phyloP scores from a whole-genome alignment of 106 monocot genomes.

The Apostasia ramifera region DNA sequence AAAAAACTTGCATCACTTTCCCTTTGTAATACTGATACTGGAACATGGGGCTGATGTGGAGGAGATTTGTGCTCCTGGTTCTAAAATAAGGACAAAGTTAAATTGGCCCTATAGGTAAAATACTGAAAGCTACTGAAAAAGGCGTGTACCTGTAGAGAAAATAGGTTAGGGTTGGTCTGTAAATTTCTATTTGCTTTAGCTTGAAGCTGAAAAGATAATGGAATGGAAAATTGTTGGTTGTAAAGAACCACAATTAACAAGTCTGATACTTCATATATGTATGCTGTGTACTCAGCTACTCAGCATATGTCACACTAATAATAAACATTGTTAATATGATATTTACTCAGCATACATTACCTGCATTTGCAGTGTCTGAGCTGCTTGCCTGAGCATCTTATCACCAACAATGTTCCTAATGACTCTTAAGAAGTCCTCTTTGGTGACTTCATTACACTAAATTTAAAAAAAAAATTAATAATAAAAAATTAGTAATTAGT shows the following conservation, averaged over 20 bases:
- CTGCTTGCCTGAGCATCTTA: conserved; percentile 92
- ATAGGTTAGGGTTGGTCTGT: conserved; percentile 35
- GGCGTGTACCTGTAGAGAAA: conserved; percentile 39
- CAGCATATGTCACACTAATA: not conserved
- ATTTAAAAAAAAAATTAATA: not conserved
- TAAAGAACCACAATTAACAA: not conserved
- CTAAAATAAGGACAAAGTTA: conserved; percentile 19
- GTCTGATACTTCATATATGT: too few species aligned
- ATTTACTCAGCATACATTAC: conserved; percentile 18
- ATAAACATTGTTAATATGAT: not conserved
- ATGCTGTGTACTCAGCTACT: too few species aligned
- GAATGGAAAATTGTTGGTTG: not conserved
- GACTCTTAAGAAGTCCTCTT: conserved; percentile 85
- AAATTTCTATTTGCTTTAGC: conserved; percentile 39
- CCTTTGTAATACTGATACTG: conserved; percentile 28
- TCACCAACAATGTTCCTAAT: conserved; percentile 96
- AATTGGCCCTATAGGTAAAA: conserved; percentile 6
- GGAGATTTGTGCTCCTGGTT: conserved; percentile 19
- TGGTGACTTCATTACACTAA: conserved; percentile 87
- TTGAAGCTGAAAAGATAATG: conserved; percentile 35
- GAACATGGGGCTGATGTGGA: conserved; percentile 12
- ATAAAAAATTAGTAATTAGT: not conserved
- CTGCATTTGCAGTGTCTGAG: conserved; percentile 75
- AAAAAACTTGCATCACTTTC: conserved; percentile 26
- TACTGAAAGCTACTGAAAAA: conserved; percentile 22